Percentiles rank a stretch among this genome's conserved stretches.
phyloP scores from a whole-genome alignment of 495 filamentous ascomycete genomes.

The Daldinia grandis region DNA sequence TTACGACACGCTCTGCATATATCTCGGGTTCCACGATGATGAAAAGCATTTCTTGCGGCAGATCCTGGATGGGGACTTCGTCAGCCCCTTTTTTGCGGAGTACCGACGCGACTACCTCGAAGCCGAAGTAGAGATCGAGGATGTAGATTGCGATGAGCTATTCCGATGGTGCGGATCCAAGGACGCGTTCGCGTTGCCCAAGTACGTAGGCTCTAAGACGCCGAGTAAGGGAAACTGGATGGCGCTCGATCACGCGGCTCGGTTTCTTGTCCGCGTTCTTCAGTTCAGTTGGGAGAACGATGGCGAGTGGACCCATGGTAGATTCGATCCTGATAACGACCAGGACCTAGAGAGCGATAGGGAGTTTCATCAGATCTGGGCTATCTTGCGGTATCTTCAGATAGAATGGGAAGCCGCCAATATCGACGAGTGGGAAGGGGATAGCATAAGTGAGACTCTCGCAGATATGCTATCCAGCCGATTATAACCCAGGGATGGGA shows the following conservation, averaged over 20 bases:
- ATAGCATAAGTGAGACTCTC: constrained; percentile 5
- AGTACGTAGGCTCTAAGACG: constrained; percentile 16
- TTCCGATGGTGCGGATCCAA: constrained; percentile 20
- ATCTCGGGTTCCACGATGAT: constrained; percentile 38
- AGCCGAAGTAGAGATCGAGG: background rate
- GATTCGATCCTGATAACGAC: constrained; percentile 35
- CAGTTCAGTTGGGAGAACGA: constrained; percentile 41
- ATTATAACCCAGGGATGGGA: background rate
- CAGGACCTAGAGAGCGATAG: constrained; percentile 33
- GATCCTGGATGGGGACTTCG: constrained; percentile 35
- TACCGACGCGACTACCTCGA: constrained; percentile 42
- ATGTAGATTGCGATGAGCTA: constrained; percentile 34
- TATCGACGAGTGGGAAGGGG: constrained; percentile 38
- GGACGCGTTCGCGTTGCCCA: constrained; percentile 27
- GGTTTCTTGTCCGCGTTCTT: constrained; percentile 38
- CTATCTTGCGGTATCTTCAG: constrained; percentile 41
- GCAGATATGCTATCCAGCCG: constrained; percentile 7
- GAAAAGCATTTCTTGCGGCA: constrained; percentile 26
- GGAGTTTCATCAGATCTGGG: constrained; percentile 43
- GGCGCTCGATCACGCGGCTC: constrained; percentile 36
- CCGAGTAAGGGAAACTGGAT: constrained; percentile 32
- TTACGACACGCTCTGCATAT: constrained; percentile 37
- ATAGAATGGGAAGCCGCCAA: constrained; percentile 44
- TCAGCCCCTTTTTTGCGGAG: constrained; percentile 40
- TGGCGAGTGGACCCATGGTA: constrained; percentile 41